A percentile compares a stretch with the other conserved stretches of the same genome.
These are phyloP conservation scores for Rubroboletus pulcherrimus DNA, from an alignment of 768 basidiomycete species.

Conservation along the genomic window DNA sequence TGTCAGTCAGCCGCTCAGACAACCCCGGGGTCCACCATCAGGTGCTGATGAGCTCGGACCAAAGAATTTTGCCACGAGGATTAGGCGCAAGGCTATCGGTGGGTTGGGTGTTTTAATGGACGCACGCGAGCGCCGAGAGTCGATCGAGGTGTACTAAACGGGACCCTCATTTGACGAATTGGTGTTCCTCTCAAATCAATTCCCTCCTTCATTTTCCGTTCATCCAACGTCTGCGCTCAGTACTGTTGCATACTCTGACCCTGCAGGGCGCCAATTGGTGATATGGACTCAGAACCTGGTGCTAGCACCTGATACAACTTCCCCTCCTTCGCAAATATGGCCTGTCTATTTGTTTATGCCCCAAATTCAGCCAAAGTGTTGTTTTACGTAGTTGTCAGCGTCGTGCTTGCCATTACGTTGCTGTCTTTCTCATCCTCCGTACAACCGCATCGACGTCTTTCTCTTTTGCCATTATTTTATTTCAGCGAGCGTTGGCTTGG, in stretches of 20 bases:
- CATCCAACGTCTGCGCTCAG: conserved; percentile 11
- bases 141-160: conserved; percentile 63
- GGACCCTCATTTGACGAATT: conserved; percentile 8
- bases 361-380: conserved; percentile 21
- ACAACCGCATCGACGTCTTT: conserved; percentile 16
- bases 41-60: conserved; percentile 83
- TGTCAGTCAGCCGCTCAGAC: conserved; percentile 72
- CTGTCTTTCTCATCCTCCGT: conserved; percentile 10
- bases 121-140: conserved; percentile 75
- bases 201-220: conserved; percentile 19
- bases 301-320: conserved; percentile 22
- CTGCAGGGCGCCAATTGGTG: conserved; percentile 8
- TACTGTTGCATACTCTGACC: conserved; percentile 11
- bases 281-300: conserved; percentile 22
- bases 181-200: conserved; percentile 12
- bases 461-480: conserved; percentile 22
- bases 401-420: conserved; percentile 27
- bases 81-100: conserved; percentile 80
- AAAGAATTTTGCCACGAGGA: conserved; percentile 85
- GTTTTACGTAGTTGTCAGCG: conserved; percentile 26
- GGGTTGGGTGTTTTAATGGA: conserved; percentile 77
- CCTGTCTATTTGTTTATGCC: conserved; percentile 21
- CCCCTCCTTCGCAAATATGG: conserved; percentile 27
- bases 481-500: conserved; percentile 21
- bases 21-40: conserved; percentile 85